Conservation (phyloP, 2,329 filamentous ascomycete genomes). For the Fusarium sp. region DNA sequence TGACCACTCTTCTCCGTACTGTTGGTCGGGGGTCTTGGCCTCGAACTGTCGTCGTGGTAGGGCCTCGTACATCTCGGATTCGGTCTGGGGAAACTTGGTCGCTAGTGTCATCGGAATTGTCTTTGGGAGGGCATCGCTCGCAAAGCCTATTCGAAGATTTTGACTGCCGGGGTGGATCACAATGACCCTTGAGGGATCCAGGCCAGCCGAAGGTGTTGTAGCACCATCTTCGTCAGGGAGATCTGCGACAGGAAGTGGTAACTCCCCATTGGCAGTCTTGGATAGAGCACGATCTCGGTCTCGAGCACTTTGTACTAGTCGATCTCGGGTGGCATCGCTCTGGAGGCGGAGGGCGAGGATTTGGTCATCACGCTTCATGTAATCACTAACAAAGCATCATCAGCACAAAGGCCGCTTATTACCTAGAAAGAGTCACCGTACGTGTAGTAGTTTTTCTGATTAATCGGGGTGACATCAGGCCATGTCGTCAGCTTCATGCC, state of each 20-base stretch:
- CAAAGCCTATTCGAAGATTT: slow-evolving; percentile 92
- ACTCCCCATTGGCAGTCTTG: slow-evolving; percentile 75
- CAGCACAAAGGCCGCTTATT: slow-evolving; percentile 18
- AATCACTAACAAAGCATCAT: slow-evolving; percentile 72
- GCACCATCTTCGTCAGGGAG: slow-evolving; percentile 69
- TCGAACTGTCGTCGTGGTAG: slow-evolving; percentile 78
- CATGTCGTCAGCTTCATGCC: slow-evolving; percentile 95
- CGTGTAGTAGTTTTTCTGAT: slow-evolving; percentile 99
- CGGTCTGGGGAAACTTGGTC: slow-evolving; percentile 79
- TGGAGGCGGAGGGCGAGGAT: slow-evolving; percentile 89
- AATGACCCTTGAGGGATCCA: slow-evolving; percentile 88
- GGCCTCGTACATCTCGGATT: slow-evolving; percentile 84
- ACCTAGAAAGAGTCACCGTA: slow-evolving; percentile 52
- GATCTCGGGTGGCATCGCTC: slow-evolving; percentile 85
- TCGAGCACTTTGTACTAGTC: slow-evolving; percentile 85
- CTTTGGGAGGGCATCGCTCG: slow-evolving; percentile 95
- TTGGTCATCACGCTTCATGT: slow-evolving; percentile 98
- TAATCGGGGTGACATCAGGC: slow-evolving; percentile 93
- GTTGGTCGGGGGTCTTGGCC: slow-evolving; percentile 75
- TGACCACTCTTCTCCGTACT: slow-evolving; percentile 85
- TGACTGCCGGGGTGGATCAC: slow-evolving; percentile 96
- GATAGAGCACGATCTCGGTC: slow-evolving; percentile 89
- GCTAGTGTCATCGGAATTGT: slow-evolving; percentile 95
- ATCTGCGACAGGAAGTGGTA: slow-evolving; percentile 69
- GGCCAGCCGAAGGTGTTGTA: slow-evolving; percentile 67